phyloP scores from a whole-genome alignment of 2,329 filamentous ascomycete species.

The Chaetomium globosum region DNA sequence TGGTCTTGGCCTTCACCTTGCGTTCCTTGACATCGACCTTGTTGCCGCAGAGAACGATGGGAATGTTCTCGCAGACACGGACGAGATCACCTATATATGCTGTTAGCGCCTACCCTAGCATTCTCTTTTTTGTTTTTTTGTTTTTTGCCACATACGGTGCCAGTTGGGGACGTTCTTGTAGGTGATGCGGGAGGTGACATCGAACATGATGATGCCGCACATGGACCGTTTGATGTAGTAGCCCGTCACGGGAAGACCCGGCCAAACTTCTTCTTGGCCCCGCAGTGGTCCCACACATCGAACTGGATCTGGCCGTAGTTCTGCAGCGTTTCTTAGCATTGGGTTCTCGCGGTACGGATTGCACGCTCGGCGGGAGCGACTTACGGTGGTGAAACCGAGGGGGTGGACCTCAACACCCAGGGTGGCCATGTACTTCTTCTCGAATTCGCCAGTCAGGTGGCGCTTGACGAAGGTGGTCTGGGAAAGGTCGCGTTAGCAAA shows the following conservation, averaged over 20 bases:
- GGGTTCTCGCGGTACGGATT: constrained; percentile 25
- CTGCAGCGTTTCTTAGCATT: constrained; percentile 56
- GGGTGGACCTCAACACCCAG: constrained; percentile 99
- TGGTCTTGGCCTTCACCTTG: constrained; percentile 99
- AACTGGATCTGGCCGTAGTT: constrained; percentile 98
- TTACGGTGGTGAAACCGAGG: constrained; percentile 95
- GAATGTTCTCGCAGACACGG: constrained; percentile 98
- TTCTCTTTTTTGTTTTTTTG: too few species aligned
- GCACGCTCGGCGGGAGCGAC: constrained; percentile 44
- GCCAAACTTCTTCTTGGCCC: constrained; percentile 99
- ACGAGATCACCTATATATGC: constrained; percentile 78
- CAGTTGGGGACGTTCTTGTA: constrained; percentile 99
- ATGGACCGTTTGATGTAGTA: constrained; percentile 99
- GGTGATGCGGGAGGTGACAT: constrained; percentile 98
- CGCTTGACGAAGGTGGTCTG: constrained; percentile 99
- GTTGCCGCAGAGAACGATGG: constrained; percentile 97
- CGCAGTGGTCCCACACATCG: constrained; percentile 97
- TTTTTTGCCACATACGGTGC: constrained; percentile 74
- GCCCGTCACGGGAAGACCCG: constrained; percentile 97
- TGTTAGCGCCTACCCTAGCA: not conserved
- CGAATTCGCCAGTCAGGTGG: constrained; percentile 98
- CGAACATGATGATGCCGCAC: constrained; percentile 99
- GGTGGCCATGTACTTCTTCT: constrained; percentile 99
- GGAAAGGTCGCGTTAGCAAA: constrained; percentile 34
- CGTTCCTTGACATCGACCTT: constrained; percentile 99